Conservation (phyloP, 768 basidiomycete genomes). For the Lentinula edodes region DNA sequence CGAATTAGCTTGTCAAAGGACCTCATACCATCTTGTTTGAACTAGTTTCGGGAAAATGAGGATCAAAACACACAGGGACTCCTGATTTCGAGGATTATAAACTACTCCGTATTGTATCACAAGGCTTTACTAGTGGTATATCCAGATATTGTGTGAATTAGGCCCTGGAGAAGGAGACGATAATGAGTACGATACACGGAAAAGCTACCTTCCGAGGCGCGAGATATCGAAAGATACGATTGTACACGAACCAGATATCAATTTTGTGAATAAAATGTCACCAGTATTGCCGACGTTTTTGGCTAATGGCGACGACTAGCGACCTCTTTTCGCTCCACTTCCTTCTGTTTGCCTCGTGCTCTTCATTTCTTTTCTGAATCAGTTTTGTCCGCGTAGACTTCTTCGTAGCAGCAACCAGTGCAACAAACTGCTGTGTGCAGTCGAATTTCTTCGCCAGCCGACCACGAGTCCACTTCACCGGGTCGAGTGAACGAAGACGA, state of each 20-base stretch:
- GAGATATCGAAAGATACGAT: background rate
- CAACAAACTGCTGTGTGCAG: slow-evolving; percentile 66
- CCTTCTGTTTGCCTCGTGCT: slow-evolving; percentile 40
- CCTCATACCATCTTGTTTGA: background rate
- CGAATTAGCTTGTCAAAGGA: background rate
- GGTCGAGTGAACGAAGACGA: slow-evolving; percentile 51
- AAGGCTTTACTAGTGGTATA: background rate
- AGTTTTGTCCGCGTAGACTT: slow-evolving; percentile 40
- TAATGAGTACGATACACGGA: background rate
- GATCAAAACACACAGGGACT: background rate
- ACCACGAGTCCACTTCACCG: slow-evolving; percentile 51
- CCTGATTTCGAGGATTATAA: slow-evolving; percentile 3
- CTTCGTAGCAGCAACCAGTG: slow-evolving; percentile 56
- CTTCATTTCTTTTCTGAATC: slow-evolving; percentile 36
- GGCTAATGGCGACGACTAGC: slow-evolving; percentile 55
- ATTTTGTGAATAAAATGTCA: slow-evolving; percentile 23
- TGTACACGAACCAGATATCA: background rate
- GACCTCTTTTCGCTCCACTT: slow-evolving; percentile 71
- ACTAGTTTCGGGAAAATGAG: background rate
- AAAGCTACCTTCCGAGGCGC: background rate
- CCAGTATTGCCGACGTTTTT: slow-evolving; percentile 71
- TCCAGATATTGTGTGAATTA: background rate
- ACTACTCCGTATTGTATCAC: background rate
- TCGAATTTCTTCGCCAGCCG: slow-evolving; percentile 74
- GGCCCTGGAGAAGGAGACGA: background rate